phyloP scores from a whole-genome alignment of 768 basidiomycete genomes.

The Termitomyces sp. region DNA sequence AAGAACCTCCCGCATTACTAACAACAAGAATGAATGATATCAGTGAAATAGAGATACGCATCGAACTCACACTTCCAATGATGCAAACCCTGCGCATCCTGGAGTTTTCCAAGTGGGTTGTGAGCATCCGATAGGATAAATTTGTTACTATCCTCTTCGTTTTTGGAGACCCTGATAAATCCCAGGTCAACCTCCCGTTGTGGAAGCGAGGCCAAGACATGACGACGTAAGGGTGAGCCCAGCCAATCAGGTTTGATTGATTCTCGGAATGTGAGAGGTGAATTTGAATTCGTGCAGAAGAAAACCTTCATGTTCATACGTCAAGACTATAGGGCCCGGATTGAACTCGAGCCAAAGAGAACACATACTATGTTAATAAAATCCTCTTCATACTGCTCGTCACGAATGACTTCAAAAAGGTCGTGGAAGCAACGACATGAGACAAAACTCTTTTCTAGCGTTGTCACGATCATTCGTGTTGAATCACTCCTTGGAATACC shows the following conservation, averaged over 20 bases:
- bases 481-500: slow-evolving; percentile 62
- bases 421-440: slow-evolving; percentile 87
- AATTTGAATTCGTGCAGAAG: slow-evolving; percentile 63
- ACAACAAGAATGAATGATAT: slow-evolving; percentile 2
- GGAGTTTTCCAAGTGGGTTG: slow-evolving; percentile 62
- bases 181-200: slow-evolving; percentile 49
- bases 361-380: slow-evolving; percentile 70
- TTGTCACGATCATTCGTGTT: slow-evolving; percentile 60
- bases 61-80: slow-evolving; percentile 67
- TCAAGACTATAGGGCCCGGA: not conserved
- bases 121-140: slow-evolving; percentile 56
- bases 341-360: not conserved
- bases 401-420: slow-evolving; percentile 33
- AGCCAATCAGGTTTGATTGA: slow-evolving; percentile 55
- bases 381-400: slow-evolving; percentile 42
- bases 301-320: slow-evolving; percentile 49
- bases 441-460: slow-evolving; percentile 64
- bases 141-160: slow-evolving; percentile 31
- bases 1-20: slow-evolving; percentile 78
- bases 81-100: slow-evolving; percentile 53
- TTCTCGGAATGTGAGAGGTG: slow-evolving; percentile 53
- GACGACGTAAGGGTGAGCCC: slow-evolving; percentile 58
- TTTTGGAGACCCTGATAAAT: slow-evolving; percentile 26
- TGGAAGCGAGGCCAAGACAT: slow-evolving; percentile 47
- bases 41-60: slow-evolving; percentile 8